Base-by-base conservation (phyloP, 352 stramenopile genomes). In the Globisporangium paddicum region DNA sequence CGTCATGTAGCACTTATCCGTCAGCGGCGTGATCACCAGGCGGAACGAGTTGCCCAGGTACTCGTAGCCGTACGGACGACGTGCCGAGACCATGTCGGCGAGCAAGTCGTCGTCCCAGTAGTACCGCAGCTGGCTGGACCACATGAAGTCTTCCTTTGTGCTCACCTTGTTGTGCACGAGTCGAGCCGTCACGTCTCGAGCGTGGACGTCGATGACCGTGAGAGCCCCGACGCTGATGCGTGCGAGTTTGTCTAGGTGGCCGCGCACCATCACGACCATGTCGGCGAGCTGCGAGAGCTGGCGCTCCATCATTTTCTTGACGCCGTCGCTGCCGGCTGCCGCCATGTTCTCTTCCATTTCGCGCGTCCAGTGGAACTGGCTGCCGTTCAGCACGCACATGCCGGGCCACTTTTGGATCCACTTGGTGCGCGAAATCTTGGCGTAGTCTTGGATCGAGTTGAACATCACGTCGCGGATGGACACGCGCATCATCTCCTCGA, bases 1-100 rank as follows among this genome's bases (percentile, higher is more conserved):
- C 11, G 93, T 98, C 68, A 98, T 83, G 67, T 98, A 98, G 68
- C 93, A 98, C 55, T 98, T 98, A 60, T 98, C 93, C 3, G 93
- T 98, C 7, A 98, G 61, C 21, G 93, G 93, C 1, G 93, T 98
- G 69, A 98, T 98, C 7, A 98, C 93, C 21, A 98, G 71, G 0
- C 93, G 86, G 53, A 97, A 97, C 14, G 86, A 96, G 72, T 98
- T 98, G 1, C 93, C 93, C 0, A 98, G 69, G 53, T 98, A 98
- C 66, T 98, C 93, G 65, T 98, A 98, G 11, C 89, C 93, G 52
- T 98, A 98, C 16, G 88, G 79, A 11, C 93, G 75, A 2, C 95
- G 73, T 0, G 92, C 90, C 0, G 82, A 96, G 14, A 98, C 90
- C 86, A 98, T 98, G 34, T 96, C 87, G 0, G 95, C 91, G 51